Base-by-base conservation (phyloP, 2,329 filamentous ascomycete species). In the Rhexocercosporidium sp. region DNA sequence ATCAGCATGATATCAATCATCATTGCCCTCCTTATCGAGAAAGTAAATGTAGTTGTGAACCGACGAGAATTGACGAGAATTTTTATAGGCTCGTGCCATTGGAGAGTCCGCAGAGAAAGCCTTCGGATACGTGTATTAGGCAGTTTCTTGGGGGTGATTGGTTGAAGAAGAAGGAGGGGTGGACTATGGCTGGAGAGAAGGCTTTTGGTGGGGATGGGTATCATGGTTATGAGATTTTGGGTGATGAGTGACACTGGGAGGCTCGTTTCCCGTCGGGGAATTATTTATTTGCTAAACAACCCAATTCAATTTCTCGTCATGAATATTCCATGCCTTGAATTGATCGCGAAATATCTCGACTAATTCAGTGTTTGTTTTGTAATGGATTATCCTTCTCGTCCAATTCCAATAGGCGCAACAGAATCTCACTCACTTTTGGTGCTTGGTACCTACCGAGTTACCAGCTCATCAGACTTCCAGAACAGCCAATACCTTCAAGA, bases 1-100 rank as follows among this genome's bases (percentile, higher is more conserved):
- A 98, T 82, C 97, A 93, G 81, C 96, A 98, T 79, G 92, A 81
- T 65, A 80, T 82, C 46, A 83, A 82, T 64, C 74, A 79, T 66
- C 79, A 81, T 67, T 79, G 77, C 70, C 78, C 77, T 39, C 72
- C 76, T 4, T 75, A 76, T 51, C 57, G 59, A 25, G 71, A 71
- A 57, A 69, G 73, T 4, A 62, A 74, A 5, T 84, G 82, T 71
- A 77, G 76, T 5, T 84, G 82, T 70, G 79, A 83, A n/a, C 77
- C 78, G 1, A 83, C 80, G 29, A 72, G 76, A 2, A 74, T 84
- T 11, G 82, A 84, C 69, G 79, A 78, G 68, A 80, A 82, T 65
- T 83, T 83, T 68, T 81, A 82, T 62, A 82, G 80, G 64, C 76
- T 84, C 7, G 82, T 84, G 1, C 82, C 82, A 0, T 77, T 79